Conservation (phyloP, 1,139 yeast species). For the Saccharomyces hybrid region DNA sequence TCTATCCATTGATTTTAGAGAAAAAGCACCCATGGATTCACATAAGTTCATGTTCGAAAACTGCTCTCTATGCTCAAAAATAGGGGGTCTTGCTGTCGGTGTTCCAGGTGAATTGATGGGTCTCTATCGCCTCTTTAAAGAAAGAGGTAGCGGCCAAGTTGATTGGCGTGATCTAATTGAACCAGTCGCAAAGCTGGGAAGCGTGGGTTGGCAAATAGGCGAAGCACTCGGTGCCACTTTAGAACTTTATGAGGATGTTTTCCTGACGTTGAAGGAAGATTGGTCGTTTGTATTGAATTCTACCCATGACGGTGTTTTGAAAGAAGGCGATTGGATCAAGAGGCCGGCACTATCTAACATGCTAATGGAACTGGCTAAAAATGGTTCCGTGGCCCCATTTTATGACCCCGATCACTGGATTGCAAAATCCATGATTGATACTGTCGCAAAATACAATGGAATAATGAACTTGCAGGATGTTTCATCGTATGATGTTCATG, state of each 20-base stretch:
- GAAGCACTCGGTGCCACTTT: conserved; percentile 43
- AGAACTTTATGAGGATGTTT: conserved; percentile 33
- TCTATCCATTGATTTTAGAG: conserved; percentile 74
- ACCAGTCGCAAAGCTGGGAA: conserved; percentile 67
- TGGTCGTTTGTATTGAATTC: conserved; percentile 51
- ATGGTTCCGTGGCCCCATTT: conserved; percentile 70
- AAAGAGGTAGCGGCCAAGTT: conserved; percentile 64
- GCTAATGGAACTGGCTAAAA: conserved; percentile 55
- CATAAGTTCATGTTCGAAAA: conserved; percentile 57
- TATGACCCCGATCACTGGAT: conserved; percentile 81
- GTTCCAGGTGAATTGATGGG: conserved; percentile 91
- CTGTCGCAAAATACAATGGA: conserved; percentile 49
- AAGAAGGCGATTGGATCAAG: conserved; percentile 50
- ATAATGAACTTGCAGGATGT: conserved; percentile 58
- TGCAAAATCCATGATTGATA: conserved; percentile 45
- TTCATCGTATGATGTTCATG: conserved; percentile 46
- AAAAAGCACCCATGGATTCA: conserved; percentile 67
- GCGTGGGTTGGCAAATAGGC: conserved; percentile 58
- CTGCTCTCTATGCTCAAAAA: conserved; percentile 43
- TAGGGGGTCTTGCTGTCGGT: conserved; percentile 81
- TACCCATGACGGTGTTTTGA: conserved; percentile 30
- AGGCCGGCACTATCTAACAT: conserved; percentile 63
- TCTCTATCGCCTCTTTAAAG: conserved; percentile 48
- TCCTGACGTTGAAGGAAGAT: conserved; percentile 31
- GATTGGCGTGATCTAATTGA: conserved; percentile 65